Base-by-base conservation (phyloP, 805 yeast species). In the Wickerhamiella lipophila region DNA sequence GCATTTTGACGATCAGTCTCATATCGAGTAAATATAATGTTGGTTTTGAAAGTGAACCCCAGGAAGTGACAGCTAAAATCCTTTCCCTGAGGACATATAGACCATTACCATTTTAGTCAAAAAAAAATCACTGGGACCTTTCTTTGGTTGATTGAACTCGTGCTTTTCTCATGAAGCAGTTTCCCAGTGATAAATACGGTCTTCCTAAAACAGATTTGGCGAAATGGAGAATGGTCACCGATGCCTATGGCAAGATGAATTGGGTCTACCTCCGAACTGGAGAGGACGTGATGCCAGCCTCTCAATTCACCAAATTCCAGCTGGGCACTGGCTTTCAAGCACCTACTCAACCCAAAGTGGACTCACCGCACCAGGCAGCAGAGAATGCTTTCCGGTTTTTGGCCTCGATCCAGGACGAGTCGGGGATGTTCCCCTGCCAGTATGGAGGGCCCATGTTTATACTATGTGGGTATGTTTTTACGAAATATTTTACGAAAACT, bases 401-500 rank as follows among this genome's bases (percentile, higher is more conserved):
- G 47, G 60, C 73, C 25, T 60, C 70, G 6, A 58, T 89, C n/a
- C 97, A 92, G 61, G 89, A 83, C 49, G 72, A 74, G 22, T 75
- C 80, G n/a, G 99, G 98, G 0, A 77, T 79, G 6, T 84, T 89
- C 66, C 96, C 96, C 1, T 77, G 82, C 58, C 94, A 85, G 61
- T 92, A 92, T 60, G 87, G 87, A 54, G 99, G 99, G 1, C 99
- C 99, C 2, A 88, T 89, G 96, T 92, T 92, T 64, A 79, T 92
- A 85, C 78, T 92, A 0, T 81, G 88, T 50, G 97, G 98, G 1
- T 84, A 81, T 57, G 78, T 92, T 22, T 83, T 75, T 0, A 78
- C 84, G 1, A 73, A 75, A 54, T 84, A 87, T 64, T 78, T 79
- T 61, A 74, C 88, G 11, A 74, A 76, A 32, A 72, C 77, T 0